Percentiles rank a stretch among this genome's conserved stretches.
These are phyloP conservation scores for Magnolia kwangsiensis DNA, from an alignment of 164 flowering plant species.

Conservation along the genomic window DNA sequence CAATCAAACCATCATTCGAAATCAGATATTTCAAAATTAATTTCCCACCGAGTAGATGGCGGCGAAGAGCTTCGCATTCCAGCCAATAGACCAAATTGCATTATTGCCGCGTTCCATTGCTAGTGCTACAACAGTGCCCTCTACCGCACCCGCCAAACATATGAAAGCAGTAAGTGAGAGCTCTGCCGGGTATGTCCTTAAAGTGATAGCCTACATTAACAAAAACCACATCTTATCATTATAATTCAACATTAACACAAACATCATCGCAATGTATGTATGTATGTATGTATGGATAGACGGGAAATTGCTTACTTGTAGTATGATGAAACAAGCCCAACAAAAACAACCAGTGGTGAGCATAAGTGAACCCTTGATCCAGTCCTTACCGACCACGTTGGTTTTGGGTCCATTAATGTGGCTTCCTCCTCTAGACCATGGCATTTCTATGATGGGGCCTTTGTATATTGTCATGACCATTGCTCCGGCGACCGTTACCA, in stretches of 20 bases:
- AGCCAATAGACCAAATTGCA: conserved; percentile 68
- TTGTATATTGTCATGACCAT: conserved; percentile 89
- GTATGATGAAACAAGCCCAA: conserved; percentile 73
- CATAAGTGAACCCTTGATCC: conserved; percentile 63
- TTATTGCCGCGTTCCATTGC: conserved; percentile 51
- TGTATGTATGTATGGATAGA: no score
- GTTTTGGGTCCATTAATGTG: conserved; percentile 16
- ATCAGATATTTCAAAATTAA: no score
- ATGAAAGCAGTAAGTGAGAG: conserved; percentile 64
- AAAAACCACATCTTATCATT: no score
- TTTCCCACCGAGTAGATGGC: conserved; percentile 65
- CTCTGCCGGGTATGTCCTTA: conserved; percentile 77
- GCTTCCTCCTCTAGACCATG: conserved; percentile 10
- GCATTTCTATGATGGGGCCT: conserved; percentile 65
- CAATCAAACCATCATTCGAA: no score
- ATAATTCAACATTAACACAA: no score
- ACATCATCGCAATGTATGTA: no score
- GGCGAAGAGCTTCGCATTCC: conserved; percentile 77
- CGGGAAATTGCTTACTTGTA: conserved; percentile 44
- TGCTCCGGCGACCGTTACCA: conserved; percentile 66
- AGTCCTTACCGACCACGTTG: conserved; percentile 20
- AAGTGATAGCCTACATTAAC: conserved; percentile 51
- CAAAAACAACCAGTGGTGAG: conserved; percentile 48
- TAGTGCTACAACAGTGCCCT: conserved; percentile 53
- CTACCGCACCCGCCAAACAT: conserved; percentile 63